Evolutionary conservation across 805 yeast species (phyloP), one percentile per base, ranked within the genome.

Genomic region (Spathaspora hagerdaliae): DNA sequence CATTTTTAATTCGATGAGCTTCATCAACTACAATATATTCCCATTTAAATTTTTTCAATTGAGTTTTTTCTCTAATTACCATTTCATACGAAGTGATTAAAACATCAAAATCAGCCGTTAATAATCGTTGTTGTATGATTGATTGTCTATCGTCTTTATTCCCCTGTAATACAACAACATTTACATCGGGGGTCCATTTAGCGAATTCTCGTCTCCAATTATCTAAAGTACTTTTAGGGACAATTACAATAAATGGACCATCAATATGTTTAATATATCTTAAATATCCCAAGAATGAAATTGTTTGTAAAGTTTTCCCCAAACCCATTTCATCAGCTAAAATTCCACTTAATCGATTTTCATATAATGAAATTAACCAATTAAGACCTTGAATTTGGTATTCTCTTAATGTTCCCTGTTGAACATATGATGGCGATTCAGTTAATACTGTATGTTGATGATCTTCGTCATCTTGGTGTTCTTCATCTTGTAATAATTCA

Each of bases 241-340:
- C 98, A 48, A 92, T 85, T 27, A 94, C 82, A 39, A 94, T 79
- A 58, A 85, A 88, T 0, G 99, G 99, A 0, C 99, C 99, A 50
- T 84, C 85, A 12, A 91, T 78, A 27, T 81, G 78, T 55, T 82
- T 82, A 44, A 83, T 72, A 59, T 88, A 89, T 51, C 97, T 78
- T 49, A 94, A 66, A 61, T 87, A 89, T 0, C 97, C 98, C 41
- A 92, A 68, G 56, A 92, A 94, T 1, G 98, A 81, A 39, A 92
- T 89, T 0, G 98, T 92, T 66, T 92, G 99, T 46, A 94, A 71
- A 5, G 99, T 92, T 65, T 92, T 92, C 46, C 99, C 99, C 36
- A 92, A 74, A 2, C 99, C 99, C 99, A 94, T 92, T 63, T 92
- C 99, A 67, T 92, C 99, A 10, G 99, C 99, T 41, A 92, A 69